Base-by-base conservation (phyloP, 225 moss, liverwort and hornwort species). In the Marchantia polymorpha region DNA sequence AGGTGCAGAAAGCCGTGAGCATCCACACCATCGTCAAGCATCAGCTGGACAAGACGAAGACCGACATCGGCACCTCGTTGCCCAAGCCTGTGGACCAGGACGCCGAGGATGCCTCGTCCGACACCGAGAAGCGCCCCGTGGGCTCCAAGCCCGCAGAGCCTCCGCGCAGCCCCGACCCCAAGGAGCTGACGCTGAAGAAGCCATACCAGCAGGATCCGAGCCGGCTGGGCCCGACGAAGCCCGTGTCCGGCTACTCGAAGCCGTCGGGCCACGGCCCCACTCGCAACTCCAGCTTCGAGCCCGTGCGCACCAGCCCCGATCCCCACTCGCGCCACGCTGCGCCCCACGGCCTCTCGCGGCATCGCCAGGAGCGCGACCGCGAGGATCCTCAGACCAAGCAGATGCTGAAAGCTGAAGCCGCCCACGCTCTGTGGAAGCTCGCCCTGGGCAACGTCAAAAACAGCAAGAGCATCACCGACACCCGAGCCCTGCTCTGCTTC, bases 401-500 rank as follows among this genome's bases (percentile, higher is more conserved):
- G 27, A 89, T 48, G 50, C 78, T 96, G 59, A 94, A 96, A 80
- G 90, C 93, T 15, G 89, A 92, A 78, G 92, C 91, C 6, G 94
- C 92, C 30, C 89, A 86, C 77, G 96, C 96, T 22, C 80, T 96
- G 52, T 96, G 96, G 96, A 91, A 91, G 78, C 89, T 96, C 25
- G 96, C 96, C 23, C 78, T 82, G 8, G 83, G 84, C 15, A 94
- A 96, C 17, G 82, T 94, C 7, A 92, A 91, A 80, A 96, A 94
- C 52, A 90, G 96, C 64, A 96, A 93, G 91, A 90, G 94, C 26
- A 96, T 96, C 12, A 96, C 96, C 6, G 96, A 94, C 30, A 96
- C 96, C 10, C 91, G 94, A 65, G 96, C 96, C 52, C 86, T 96
- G 3, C 79, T 96, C 73, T 96, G 96, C 84, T 96, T 96, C 52